Evolutionary conservation across 2,329 filamentous ascomycete genomes (phyloP), one percentile per base, ranked within the genome.

Genomic region (Diplodia scrobiculata): DNA sequence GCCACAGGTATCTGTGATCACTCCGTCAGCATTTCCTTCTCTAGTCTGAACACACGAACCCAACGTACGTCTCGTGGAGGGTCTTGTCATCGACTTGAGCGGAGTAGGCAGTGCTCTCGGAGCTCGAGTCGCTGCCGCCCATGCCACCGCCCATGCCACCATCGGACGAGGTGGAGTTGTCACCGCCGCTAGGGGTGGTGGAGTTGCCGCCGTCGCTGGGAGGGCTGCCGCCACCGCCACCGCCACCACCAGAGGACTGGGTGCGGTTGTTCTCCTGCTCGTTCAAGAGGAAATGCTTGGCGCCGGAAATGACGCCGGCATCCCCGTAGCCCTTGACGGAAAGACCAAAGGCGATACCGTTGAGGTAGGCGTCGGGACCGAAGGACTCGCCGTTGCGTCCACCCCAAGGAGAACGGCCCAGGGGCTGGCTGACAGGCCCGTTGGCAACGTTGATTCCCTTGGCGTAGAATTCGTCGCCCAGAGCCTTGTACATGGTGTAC

Each of bases 31-130:
- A 17, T 45, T 17, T n/a, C 6, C 19, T 19, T 9, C 1, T 19
- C 17, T 9, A 7, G 5, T 10, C 13, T 45, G 17, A 45, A 19
- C 7, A 45, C 3, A 3, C 13, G n/a, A 2, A 14, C 4, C 6
- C 1, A 19, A 3, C 41, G 3, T 45, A 95, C 1, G 94, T 77
- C 76, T 91, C 89, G 72, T 91, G 89, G 68, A 90, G 73, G 0
- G 88, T 87, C 34, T 87, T 82, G 72, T 91, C 89, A 67, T 90
- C 89, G 27, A 93, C 86, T 71, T 93, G 92, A 59, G 87, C 85
- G 7, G 86, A 90, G 45, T 92, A 79, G 0, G 89, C 84, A 86
- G 88, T 87, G 92, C 74, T 36, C 32, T 52, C 34, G 11, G 47
- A 53, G 60, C 48, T 41, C 17, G 63, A 55, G 5, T 47, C 52